Conservation (phyloP, 2,329 filamentous ascomycete genomes). For the Macrophomina tecta region DNA sequence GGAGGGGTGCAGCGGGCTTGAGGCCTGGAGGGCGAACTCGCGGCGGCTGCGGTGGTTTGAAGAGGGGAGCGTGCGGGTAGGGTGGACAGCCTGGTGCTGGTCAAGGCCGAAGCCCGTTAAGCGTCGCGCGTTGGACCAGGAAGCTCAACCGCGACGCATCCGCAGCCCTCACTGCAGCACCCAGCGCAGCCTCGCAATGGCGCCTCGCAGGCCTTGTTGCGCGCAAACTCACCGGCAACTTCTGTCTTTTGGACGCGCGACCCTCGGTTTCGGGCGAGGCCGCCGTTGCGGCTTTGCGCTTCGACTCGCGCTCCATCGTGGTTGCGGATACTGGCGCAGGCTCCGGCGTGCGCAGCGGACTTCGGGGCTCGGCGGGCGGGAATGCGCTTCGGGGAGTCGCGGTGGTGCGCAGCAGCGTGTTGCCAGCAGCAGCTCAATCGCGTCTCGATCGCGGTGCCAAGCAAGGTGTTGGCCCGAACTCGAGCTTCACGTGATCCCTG, state of each 20-base stretch:
- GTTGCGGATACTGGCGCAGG: constrained; percentile 2
- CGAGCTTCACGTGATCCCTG: constrained; percentile 5
- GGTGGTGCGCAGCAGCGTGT: constrained; percentile 28
- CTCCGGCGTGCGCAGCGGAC: neutral
- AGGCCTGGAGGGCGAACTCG: constrained; percentile 15
- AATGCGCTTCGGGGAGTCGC: constrained; percentile 27
- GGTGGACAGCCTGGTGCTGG: constrained; percentile 34
- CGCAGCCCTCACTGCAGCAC: constrained; percentile 30
- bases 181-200: constrained; percentile 19
- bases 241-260: constrained; percentile 64
- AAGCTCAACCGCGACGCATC: constrained; percentile 27
- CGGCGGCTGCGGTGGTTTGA: constrained; percentile 34
- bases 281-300: constrained; percentile 61
- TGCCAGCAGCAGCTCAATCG: constrained; percentile 27
- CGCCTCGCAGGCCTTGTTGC: neutral
- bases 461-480: constrained; percentile 19
- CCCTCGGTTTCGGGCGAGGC: constrained; percentile 58
- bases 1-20: constrained; percentile 15
- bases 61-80: constrained; percentile 37
- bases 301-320: constrained; percentile 54
- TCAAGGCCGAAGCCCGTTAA: constrained; percentile 30
- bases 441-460: constrained; percentile 27
- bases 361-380: constrained; percentile 8
- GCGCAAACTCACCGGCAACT: constrained; percentile 60
- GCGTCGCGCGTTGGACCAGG: constrained; percentile 28